A percentile compares a stretch with the other conserved stretches of the same genome.
Conservation (phyloP, 108 stramenopile genomes). For the Cylindrotheca fusiformis region DNA sequence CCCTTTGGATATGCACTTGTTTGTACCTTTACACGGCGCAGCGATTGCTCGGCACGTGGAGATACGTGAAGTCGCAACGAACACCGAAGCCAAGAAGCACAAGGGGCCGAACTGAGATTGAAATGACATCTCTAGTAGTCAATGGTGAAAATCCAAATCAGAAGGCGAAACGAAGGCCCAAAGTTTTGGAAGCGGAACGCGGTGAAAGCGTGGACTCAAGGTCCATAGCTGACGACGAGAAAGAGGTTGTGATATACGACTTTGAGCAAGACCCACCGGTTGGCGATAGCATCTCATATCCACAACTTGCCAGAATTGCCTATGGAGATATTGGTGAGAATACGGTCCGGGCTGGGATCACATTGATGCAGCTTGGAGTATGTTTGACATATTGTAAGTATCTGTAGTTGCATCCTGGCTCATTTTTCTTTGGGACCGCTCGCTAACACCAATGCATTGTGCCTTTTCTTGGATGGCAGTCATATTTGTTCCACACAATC, state of each 20-base stretch:
- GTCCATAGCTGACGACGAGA: background rate
- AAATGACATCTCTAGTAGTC: background rate
- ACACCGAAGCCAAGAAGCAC: background rate
- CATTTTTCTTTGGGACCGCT: background rate
- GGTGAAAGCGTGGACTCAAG: background rate
- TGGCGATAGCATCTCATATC: constrained; percentile 30
- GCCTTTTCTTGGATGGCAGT: background rate
- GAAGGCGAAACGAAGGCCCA: background rate
- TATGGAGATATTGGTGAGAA: constrained; percentile 32
- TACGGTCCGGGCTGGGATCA: constrained; percentile 45
- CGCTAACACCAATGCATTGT: background rate
- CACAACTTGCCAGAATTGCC: constrained; percentile 46
- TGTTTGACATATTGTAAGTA: constrained; percentile 41
- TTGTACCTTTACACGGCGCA: constrained; percentile 32
- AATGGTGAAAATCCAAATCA: background rate
- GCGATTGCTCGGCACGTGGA: constrained; percentile 41
- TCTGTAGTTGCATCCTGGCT: background rate
- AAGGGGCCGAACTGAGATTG: background rate
- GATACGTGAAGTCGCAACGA: background rate
- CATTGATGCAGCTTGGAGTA: constrained; percentile 51
- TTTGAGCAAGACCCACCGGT: background rate
- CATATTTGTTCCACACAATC: constrained; percentile 56
- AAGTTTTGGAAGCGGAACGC: background rate
- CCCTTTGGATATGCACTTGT: constrained; percentile 24
- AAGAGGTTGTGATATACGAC: background rate